Evolutionary conservation across 495 filamentous ascomycete genomes (phyloP).

Genomic region (Lophiostoma macrostomum): DNA sequence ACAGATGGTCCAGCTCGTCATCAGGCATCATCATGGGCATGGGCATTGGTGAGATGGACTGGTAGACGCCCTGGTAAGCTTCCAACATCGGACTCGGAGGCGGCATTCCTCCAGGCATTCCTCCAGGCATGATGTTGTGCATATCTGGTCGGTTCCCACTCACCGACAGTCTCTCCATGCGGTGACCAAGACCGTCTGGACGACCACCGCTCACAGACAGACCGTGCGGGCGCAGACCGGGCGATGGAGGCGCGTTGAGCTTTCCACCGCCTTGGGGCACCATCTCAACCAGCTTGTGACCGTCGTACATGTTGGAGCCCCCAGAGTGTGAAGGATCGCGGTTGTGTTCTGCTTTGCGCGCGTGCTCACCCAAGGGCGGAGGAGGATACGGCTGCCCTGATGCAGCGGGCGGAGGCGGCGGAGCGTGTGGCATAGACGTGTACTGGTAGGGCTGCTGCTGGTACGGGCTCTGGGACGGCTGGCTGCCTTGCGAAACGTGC

Average conservation of each 20-base stretch:
- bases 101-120: constrained; percentile 45
- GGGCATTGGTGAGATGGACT: constrained; percentile 93
- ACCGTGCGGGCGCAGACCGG: constrained; percentile 21
- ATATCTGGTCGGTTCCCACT: constrained; percentile 39
- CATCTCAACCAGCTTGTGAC: constrained; percentile 29
- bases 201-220: constrained; percentile 24
- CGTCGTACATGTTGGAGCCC: constrained; percentile 11
- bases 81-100: constrained; percentile 84
- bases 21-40: constrained; percentile 58
- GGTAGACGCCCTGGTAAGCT: constrained; percentile 91
- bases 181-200: constrained; percentile 27
- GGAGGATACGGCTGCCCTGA: constrained; percentile 16
- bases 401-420: constrained; percentile 14
- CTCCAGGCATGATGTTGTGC: constrained; percentile 30
- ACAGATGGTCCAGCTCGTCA: constrained; percentile 40
- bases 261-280: constrained; percentile 22
- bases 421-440: constrained; percentile 15
- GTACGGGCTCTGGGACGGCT: background rate
- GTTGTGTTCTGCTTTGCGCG: constrained; percentile 13
- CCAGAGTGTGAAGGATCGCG: constrained; percentile 19
- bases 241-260: constrained; percentile 24
- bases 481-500: constrained; percentile 11
- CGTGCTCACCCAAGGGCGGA: constrained; percentile 15
- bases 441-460: constrained; percentile 1
- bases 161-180: constrained; percentile 41